Evolutionary conservation across 257 asterid species (phyloP).

Genomic region (Penstemon eatonii): DNA sequence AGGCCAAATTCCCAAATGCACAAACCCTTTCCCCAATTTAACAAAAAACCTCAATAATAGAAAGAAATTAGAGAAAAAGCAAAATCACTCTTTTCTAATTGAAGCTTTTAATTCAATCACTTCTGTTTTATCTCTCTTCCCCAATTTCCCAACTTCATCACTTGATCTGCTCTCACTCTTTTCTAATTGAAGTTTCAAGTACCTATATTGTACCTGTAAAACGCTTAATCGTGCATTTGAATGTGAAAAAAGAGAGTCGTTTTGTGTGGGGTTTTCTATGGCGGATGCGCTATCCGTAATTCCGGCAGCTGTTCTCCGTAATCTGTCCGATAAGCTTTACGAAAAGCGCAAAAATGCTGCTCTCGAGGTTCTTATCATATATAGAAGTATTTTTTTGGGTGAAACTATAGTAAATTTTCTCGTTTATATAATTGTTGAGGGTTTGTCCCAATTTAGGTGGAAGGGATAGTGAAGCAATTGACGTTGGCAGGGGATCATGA

Average conservation of each 20-base stretch:
- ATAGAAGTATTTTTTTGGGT: conserved; percentile 10
- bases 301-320: conserved; percentile 89
- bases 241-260: conserved; percentile 20
- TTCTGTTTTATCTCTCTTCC: no score
- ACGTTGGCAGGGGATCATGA: conserved; percentile 75
- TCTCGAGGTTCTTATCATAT: conserved; percentile 58
- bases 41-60: no score
- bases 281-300: conserved; percentile 76
- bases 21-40: no score
- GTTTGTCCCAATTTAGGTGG: conserved; percentile 71
- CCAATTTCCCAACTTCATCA: no score
- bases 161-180: no score
- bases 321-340: conserved; percentile 92
- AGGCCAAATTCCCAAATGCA: no score
- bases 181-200: no score
- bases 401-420: conserved; percentile 8
- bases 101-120: no score
- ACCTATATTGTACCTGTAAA: no score
- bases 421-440: conserved; percentile 15
- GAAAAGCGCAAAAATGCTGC: conserved; percentile 99
- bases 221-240: no score
- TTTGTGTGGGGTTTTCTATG: conserved; percentile 53
- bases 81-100: no score
- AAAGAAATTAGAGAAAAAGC: no score
- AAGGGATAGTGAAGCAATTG: conserved; percentile 91